Evolutionary conservation across 768 basidiomycete genomes (phyloP).

Genomic region (Paxillus rubicundulus): DNA sequence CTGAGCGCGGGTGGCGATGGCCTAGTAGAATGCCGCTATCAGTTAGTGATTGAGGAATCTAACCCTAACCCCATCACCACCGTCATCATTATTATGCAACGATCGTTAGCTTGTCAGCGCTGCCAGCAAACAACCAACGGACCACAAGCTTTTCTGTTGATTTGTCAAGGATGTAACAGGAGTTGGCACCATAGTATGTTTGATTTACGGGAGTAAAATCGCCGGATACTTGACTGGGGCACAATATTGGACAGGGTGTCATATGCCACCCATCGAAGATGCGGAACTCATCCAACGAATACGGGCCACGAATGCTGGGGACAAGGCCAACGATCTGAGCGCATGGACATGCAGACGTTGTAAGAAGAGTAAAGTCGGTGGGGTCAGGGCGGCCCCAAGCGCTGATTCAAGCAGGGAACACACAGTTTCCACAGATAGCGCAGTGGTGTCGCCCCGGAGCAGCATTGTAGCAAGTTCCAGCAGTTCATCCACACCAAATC

Average conservation of each 20-base stretch:
- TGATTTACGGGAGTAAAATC: background rate
- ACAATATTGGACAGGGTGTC: slow-evolving; percentile 27
- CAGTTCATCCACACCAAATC: background rate
- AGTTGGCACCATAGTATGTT: slow-evolving; percentile 35
- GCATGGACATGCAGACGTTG: slow-evolving; percentile 33
- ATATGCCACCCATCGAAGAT: slow-evolving; percentile 29
- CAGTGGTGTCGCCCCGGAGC: slow-evolving; percentile 1
- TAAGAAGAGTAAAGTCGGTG: slow-evolving; percentile 17
- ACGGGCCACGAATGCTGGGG: slow-evolving; percentile 22
- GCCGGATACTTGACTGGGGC: background rate
- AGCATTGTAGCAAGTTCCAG: background rate
- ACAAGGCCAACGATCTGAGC: slow-evolving; percentile 20
- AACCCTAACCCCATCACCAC: slow-evolving; percentile 27
- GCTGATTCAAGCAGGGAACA: slow-evolving; percentile 5
- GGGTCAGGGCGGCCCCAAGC: background rate
- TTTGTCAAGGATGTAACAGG: slow-evolving; percentile 32
- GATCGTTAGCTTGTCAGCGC: slow-evolving; percentile 16
- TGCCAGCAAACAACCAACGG: slow-evolving; percentile 25
- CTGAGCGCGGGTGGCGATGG: background rate
- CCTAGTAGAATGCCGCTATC: background rate
- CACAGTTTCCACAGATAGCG: slow-evolving; percentile 5
- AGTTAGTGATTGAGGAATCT: background rate
- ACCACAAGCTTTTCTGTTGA: slow-evolving; percentile 32
- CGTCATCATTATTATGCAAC: background rate
- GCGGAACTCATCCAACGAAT: slow-evolving; percentile 23